phyloP scores from a whole-genome alignment of 225 moss, liverwort and hornwort species.

The Polytrichum commune region DNA sequence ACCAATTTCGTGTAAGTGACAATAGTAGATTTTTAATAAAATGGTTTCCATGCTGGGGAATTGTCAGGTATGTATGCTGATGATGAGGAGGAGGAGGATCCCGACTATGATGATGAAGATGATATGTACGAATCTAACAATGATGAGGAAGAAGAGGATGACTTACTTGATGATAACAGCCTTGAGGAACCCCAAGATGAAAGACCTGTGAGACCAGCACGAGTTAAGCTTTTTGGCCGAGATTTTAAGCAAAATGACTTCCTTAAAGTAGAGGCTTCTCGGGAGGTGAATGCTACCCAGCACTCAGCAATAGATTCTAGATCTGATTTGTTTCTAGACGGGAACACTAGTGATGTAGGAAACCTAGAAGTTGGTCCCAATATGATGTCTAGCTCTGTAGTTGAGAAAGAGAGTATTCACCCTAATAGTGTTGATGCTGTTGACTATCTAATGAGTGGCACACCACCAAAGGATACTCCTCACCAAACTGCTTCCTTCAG shows the following conservation, averaged over 20 bases:
- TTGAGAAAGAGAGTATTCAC: constrained; percentile 9
- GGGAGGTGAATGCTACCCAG: constrained; percentile 10
- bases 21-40: not conserved
- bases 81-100: constrained; percentile 46
- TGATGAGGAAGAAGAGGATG: constrained; percentile 34
- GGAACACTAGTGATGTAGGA: constrained; percentile 1
- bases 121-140: constrained; percentile 42
- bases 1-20: too few species aligned
- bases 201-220: constrained; percentile 48
- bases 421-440: constrained; percentile 6
- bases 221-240: constrained; percentile 79
- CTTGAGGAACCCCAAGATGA: constrained; percentile 24
- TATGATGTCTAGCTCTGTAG: constrained; percentile 5
- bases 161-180: constrained; percentile 20
- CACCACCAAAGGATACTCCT: constrained; percentile 12
- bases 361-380: constrained; percentile 5
- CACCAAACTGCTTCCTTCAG: not conserved
- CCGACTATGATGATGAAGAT: constrained; percentile 27
- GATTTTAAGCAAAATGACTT: constrained; percentile 66
- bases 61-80: constrained; percentile 40
- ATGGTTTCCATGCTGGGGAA: constrained; percentile 5
- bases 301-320: not conserved
- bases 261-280: constrained; percentile 32
- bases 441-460: constrained; percentile 27
- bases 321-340: constrained; percentile 16